Evolutionary conservation across 805 yeast species (phyloP).

Genomic region (Teunomyces aglyptinius): DNA sequence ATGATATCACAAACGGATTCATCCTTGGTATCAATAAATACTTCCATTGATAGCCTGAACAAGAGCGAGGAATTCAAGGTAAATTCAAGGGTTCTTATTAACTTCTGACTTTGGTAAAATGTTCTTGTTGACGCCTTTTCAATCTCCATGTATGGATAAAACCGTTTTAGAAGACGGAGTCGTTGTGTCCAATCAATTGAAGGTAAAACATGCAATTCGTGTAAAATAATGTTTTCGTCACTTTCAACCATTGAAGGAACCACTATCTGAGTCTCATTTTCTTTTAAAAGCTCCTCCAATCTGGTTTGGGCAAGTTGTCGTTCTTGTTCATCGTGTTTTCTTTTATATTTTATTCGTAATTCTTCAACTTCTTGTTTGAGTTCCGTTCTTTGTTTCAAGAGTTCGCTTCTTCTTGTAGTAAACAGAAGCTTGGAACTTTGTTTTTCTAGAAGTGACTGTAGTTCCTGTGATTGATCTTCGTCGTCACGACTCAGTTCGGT

Average conservation of each 20-base stretch:
- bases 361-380: conserved; percentile 17
- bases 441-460: background rate
- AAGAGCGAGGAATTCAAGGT: conserved; percentile 19
- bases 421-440: conserved; percentile 17
- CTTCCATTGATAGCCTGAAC: conserved; percentile 17
- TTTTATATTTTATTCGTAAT: conserved; percentile 11
- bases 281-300: conserved; percentile 19
- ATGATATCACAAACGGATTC: conserved; percentile 8
- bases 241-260: background rate
- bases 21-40: conserved; percentile 13
- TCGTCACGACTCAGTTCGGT: background rate
- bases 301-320: conserved; percentile 12
- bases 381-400: conserved; percentile 17
- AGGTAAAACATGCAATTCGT: conserved; percentile 33
- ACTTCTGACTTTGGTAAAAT: conserved; percentile 9
- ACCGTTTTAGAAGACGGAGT: conserved; percentile 16
- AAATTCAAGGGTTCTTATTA: conserved; percentile 16
- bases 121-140: conserved; percentile 13
- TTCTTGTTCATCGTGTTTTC: conserved; percentile 13
- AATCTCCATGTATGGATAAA: conserved; percentile 24
- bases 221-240: conserved; percentile 20
- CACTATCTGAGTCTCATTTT: conserved; percentile 10
- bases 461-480: background rate
- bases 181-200: conserved; percentile 29
- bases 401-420: conserved; percentile 13